Evolutionary conservation across 225 moss, liverwort and hornwort genomes (phyloP), one percentile per base, ranked within the genome.

Genomic region (Anthoceros angustus): DNA sequence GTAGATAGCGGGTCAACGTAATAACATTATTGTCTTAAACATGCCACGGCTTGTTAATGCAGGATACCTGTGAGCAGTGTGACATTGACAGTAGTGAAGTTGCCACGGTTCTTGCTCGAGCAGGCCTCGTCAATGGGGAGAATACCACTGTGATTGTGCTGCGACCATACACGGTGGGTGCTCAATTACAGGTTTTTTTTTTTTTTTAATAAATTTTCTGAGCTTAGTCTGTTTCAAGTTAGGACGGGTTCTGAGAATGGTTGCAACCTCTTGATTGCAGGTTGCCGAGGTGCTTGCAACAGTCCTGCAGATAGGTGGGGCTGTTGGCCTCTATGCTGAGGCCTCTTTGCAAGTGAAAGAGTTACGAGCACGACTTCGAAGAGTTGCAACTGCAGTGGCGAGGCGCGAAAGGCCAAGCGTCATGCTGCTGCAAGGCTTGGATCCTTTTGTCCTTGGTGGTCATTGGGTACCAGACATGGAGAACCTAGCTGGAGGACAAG

Each of bases 401-500:
- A 68, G 70, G 16, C 72, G 74, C 46, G 63, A 72, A 43, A 81
- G 81, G 66, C 86, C 86, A 41, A 79, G 83, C 20, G 83, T 83
- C 38, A 66, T 86, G 66, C 66, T 86, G 46, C 71, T 86, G 24
- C 83, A 83, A 70, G 77, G 83, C 48, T 69, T 86, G 61, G 86
- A 86, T 73, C 81, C 81, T 6, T 63, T 86, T 0, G 66, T 77
- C 63, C 64, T 86, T 71, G 86, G 86, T 60, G 83, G 86, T 42
- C 86, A 83, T 63, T 86, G 86, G 83, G 73, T 81, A 9, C 81
- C 73, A 32, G 83, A 86, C 74, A 83, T 86, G 83, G 81, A 77
- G 67, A 74, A 76, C 62, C 61, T 86, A 46, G 77, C 83, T 60
- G 86, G 86, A 65, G 83, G 83, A 42, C 77, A 72, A 39, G 86